These are phyloP conservation scores for Crithidia acanthocephali DNA, from an alignment of 208 protist genomes.

Conservation along the genomic window DNA sequence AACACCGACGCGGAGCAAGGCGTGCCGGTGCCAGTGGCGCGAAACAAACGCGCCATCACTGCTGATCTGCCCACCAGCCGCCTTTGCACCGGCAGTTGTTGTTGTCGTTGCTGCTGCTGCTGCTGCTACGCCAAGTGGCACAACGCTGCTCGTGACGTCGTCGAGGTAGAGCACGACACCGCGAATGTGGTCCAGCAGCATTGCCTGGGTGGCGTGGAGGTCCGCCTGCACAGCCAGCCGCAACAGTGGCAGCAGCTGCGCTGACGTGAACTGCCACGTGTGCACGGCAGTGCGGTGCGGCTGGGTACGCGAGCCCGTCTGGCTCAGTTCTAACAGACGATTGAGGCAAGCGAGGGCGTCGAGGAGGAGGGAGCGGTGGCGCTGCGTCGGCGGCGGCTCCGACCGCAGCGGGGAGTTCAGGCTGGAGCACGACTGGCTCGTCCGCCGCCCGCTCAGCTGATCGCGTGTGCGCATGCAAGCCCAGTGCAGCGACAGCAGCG, in stretches of 20 bases:
- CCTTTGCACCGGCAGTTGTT: background rate
- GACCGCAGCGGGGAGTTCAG: background rate
- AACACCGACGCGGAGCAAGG: conserved; percentile 13
- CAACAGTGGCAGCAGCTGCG: conserved; percentile 38
- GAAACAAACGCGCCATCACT: background rate
- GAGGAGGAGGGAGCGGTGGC: conserved; percentile 20
- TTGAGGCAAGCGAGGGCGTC: conserved; percentile 46
- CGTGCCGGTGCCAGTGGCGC: conserved; percentile 28
- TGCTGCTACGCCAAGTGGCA: background rate
- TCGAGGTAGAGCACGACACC: conserved; percentile 41
- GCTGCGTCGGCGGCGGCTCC: background rate
- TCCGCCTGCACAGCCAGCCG: conserved; percentile 31
- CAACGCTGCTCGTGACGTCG: background rate
- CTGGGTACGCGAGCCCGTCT: conserved; percentile 18
- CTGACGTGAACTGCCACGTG: conserved; percentile 38
- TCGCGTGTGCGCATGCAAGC: conserved; percentile 5
- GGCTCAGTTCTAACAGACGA: conserved; percentile 38
- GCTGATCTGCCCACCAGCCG: background rate
- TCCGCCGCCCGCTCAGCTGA: background rate
- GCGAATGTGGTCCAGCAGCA: conserved; percentile 47
- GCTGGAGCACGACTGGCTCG: background rate
- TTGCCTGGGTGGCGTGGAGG: conserved; percentile 36
- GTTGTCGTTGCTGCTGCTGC: too few species aligned
- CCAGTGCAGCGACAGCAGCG: conserved; percentile 31
- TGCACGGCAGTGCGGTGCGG: conserved; percentile 23